Evolutionary conservation across 768 basidiomycete species (phyloP), one percentile per base, ranked within the genome.

Genomic region (Thelephora ganbajun): DNA sequence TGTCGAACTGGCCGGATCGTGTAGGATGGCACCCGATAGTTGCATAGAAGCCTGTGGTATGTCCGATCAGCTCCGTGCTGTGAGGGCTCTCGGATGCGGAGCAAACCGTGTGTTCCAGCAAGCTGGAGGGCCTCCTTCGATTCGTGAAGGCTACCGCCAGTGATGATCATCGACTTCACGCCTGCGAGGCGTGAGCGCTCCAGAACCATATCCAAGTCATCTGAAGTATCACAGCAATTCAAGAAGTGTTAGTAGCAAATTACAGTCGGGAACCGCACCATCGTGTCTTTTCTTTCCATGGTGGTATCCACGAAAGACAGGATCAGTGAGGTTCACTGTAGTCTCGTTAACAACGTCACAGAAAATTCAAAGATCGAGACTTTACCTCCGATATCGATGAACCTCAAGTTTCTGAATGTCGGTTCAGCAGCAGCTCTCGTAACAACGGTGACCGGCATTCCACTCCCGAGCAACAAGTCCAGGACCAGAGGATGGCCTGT

Each of bases 21-120:
- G 85, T 87, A 0, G 87, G 87, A 61, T 90, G 88, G 50, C 82
- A 81, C 16, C 87, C 87, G 6, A 80, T 74, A 0, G 88, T 89
- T 14, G 80, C 76, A 58, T 78, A 84, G 12, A 86, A 59, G 11
- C 69, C 84, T 80, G 48, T 33, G 33, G 36, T 12, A 19, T 44
- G 11, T 16, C 4, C 36, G 6, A 18, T n/a, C 23, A 42, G 23
- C 16, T 42, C 19, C 26, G 23, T 11, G 19, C 18, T 34, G 12
- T 4, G 9, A 19, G 46, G 11, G 20, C 19, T 7, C 19, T 7
- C 7, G 16, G 13, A n/a, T 6, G 35, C 33, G 46, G 42, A 13
- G n/a, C 5, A 36, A 45, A 78, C 81, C 67, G 50, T 75, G 66
- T 55, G 76, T 57, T 46, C 68, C 65, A 2, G 86, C 83, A n/a